A percentile compares a stretch with the other conserved stretches of the same genome.
These are phyloP conservation scores for Alternaria viburni DNA, from an alignment of 2,329 filamentous ascomycete species.

Conservation along the genomic window DNA sequence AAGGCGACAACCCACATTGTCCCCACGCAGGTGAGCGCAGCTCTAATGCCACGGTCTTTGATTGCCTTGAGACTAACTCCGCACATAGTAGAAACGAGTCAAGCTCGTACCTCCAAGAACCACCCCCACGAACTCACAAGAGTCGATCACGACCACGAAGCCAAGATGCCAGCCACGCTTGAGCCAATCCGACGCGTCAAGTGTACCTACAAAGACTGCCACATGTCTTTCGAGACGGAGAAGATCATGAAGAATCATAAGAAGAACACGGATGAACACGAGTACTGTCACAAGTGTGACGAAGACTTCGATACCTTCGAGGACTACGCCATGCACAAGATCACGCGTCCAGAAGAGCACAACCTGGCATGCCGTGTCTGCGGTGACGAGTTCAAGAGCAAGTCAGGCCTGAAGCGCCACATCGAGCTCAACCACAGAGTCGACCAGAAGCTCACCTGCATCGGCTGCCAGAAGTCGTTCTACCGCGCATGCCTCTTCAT, in stretches of 20 bases:
- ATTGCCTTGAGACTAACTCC: background rate
- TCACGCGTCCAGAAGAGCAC: slow-evolving; percentile 41
- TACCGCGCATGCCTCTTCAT: slow-evolving; percentile 57
- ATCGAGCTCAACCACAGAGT: slow-evolving; percentile 57
- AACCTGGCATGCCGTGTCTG: slow-evolving; percentile 65
- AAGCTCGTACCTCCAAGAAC: background rate
- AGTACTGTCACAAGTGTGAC: slow-evolving; percentile 56
- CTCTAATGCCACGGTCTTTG: background rate
- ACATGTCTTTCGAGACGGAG: slow-evolving; percentile 52
- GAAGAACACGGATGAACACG: slow-evolving; percentile 49
- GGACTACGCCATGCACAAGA: slow-evolving; percentile 57
- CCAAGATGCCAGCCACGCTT: slow-evolving; percentile 33
- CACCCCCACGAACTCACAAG: background rate
- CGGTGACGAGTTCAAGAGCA: slow-evolving; percentile 61
- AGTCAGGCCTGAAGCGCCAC: slow-evolving; percentile 59
- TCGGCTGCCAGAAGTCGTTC: slow-evolving; percentile 60
- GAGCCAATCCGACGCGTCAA: slow-evolving; percentile 31
- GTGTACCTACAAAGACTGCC: slow-evolving; percentile 58
- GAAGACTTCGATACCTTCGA: slow-evolving; percentile 55
- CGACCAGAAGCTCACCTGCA: slow-evolving; percentile 59
- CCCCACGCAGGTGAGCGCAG: background rate
- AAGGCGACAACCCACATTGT: background rate
- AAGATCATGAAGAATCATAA: slow-evolving; percentile 61
- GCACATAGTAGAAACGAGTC: background rate
- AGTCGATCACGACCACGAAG: background rate